These are phyloP conservation scores for Hibiscus trionum DNA, from an alignment of 345 rosid species.

Conservation along the genomic window DNA sequence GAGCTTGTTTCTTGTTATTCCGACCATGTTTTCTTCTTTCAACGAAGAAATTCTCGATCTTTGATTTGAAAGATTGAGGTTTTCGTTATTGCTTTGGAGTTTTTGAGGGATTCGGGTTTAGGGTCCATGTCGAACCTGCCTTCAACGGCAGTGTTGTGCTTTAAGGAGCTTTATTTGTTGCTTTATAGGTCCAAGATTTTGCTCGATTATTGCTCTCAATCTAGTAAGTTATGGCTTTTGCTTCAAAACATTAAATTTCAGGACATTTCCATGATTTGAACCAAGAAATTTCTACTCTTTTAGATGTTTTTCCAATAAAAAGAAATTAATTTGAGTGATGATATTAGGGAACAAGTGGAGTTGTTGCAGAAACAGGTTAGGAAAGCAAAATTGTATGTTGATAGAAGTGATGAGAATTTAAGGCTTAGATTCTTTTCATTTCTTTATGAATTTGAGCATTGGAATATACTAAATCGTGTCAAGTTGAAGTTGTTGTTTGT, in stretches of 20 bases:
- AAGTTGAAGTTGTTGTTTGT: slow-evolving; percentile 50
- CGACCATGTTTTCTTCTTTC: slow-evolving; percentile 39
- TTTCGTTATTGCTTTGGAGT: slow-evolving; percentile 55
- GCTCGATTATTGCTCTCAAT: slow-evolving; percentile 66
- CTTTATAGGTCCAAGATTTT: slow-evolving; percentile 81
- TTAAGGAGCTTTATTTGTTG: slow-evolving; percentile 80
- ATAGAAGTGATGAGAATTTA: slow-evolving; percentile 60
- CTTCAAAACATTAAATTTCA: slow-evolving; percentile 73
- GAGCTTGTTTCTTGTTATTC: slow-evolving; percentile 51
- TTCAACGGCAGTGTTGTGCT: slow-evolving; percentile 52
- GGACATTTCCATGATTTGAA: slow-evolving; percentile 93
- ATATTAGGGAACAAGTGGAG: slow-evolving; percentile 74
- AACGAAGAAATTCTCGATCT: slow-evolving; percentile 68
- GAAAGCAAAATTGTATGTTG: slow-evolving; percentile 45
- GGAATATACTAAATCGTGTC: slow-evolving; percentile 33
- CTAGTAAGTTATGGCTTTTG: slow-evolving; percentile 89
- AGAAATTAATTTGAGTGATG: slow-evolving; percentile 55
- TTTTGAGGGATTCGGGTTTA: slow-evolving; percentile 38
- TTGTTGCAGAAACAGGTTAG: slow-evolving; percentile 57
- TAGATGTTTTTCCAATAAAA: slow-evolving; percentile 76
- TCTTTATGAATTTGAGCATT: slow-evolving; percentile 62
- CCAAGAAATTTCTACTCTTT: slow-evolving; percentile 75
- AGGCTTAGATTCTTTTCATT: slow-evolving; percentile 45
- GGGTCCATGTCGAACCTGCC: slow-evolving; percentile 25
- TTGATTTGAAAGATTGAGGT: slow-evolving; percentile 64